Base-by-base conservation (phyloP, 768 basidiomycete genomes). In the Amanita rimosa region DNA sequence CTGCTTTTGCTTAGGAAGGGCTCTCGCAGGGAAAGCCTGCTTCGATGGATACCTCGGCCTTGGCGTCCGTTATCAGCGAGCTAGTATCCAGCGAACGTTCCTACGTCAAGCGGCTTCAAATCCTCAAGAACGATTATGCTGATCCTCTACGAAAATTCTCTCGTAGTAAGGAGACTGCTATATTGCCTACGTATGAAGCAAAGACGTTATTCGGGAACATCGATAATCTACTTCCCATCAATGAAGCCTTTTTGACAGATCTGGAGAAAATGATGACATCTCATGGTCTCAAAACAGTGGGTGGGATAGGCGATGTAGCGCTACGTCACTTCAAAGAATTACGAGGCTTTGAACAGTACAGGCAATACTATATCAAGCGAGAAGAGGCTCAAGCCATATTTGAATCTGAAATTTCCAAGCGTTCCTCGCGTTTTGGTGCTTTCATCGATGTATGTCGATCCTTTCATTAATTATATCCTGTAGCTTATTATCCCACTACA, bases 181-280 rank as follows among this genome's bases (percentile, higher is more conserved):
- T 99, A 56, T 76, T 99, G 39, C 84, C 87, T 1, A 66, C 79
- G 17, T 97, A 95, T 62, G 88, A 97, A 62, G 94, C 94, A 29
- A 93, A 88, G 54, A 88, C 80, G 1, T 73, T 99, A 19, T 98
- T 99, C 56, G 90, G 89, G 48, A 98, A 99, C 65, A 76, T 97
- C 44, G 94, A 97, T 63, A 82, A 78, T 45, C 74, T 99, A 17
- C 64, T 97, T 3, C 83, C 83, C 1, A 86, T 90, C n/a, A 92
- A 97, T 58, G 85, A 90, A 58, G 79, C 81, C 0, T 94, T 98
- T 61, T 67, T 97, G 33, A 62, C 66, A 1, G 89, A 94, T 58
- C 68, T 99, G 29, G 90, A 94, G 62, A 78, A 74, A 63, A 85
- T 92, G 81, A 53, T 80, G 31, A 69, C 69, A 4, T 76, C 77